These are phyloP conservation scores for Wickerhamiella spandovensis DNA, from an alignment of 805 yeast species.

Conservation along the genomic window DNA sequence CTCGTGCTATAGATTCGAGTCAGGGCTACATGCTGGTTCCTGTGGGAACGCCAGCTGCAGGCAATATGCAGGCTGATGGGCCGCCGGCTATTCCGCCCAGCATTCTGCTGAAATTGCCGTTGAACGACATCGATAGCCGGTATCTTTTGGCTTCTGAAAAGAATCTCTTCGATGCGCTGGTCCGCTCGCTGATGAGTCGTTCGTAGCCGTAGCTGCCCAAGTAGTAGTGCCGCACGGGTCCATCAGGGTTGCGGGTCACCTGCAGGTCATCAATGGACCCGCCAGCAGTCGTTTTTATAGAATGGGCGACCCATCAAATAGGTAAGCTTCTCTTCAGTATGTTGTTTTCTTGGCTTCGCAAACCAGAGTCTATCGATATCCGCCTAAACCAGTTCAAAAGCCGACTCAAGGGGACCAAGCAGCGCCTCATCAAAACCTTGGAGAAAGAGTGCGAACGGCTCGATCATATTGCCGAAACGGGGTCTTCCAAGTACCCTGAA, in stretches of 20 bases:
- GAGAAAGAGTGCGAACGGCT: not conserved
- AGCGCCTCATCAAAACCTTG: not conserved
- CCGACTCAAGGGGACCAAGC: not conserved
- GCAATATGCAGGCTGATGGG: too few relatives aligned
- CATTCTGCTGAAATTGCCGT: not conserved
- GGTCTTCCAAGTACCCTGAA: not conserved
- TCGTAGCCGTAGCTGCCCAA: too few relatives aligned
- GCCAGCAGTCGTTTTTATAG: too few relatives aligned
- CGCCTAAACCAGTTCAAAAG: not conserved
- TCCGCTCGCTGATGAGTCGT: not conserved
- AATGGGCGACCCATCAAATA: too few relatives aligned
- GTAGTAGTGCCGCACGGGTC: too few relatives aligned
- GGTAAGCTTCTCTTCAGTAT: not conserved
- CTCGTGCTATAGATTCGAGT: too few relatives aligned
- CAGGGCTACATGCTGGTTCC: too few relatives aligned
- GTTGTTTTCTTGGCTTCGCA: not conserved
- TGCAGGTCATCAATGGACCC: not conserved
- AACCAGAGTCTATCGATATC: not conserved
- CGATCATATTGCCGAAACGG: not conserved
- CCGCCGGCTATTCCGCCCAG: not conserved
- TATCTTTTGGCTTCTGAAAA: not conserved
- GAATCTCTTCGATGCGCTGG: not conserved
- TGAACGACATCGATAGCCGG: not conserved
- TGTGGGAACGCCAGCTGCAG: not conserved
- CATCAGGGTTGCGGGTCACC: not conserved